Evolutionary conservation across 805 yeast species (phyloP).

Genomic region (Metschnikowia lachancei): DNA sequence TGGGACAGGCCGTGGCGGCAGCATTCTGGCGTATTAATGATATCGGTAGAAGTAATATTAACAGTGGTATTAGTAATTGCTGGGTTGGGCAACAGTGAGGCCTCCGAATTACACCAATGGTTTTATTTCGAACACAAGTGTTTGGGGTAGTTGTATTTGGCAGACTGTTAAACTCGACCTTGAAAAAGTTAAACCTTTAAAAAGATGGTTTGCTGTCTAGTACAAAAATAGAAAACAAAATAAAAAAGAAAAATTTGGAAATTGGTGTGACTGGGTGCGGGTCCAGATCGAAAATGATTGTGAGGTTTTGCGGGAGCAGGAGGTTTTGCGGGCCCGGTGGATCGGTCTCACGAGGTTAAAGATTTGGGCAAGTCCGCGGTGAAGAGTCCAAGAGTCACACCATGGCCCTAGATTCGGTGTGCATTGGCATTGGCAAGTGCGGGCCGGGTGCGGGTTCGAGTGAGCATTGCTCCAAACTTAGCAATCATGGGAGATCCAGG

Average conservation of each 20-base stretch:
- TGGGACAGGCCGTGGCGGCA: slow-evolving; percentile 4
- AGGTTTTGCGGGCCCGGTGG: neutral
- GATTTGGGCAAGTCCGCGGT: neutral
- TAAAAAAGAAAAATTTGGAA: neutral
- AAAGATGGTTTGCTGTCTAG: too few relatives aligned
- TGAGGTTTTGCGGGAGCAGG: too few relatives aligned
- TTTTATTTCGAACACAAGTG: too few relatives aligned
- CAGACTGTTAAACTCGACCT: too few relatives aligned
- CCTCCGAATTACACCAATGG: too few relatives aligned
- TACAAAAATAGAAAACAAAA: neutral
- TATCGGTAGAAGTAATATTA: neutral
- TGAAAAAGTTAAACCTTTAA: too few relatives aligned
- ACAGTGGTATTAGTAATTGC: too few relatives aligned
- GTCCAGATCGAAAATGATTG: neutral
- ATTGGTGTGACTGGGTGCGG: neutral
- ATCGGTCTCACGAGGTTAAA: neutral
- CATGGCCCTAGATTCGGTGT: too few relatives aligned
- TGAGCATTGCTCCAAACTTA: neutral
- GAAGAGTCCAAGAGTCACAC: too few relatives aligned
- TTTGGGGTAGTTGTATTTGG: too few relatives aligned
- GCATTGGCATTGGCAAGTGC: too few relatives aligned
- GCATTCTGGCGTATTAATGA: neutral
- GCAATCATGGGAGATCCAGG: neutral
- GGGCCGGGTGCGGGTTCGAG: neutral
- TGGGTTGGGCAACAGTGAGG: too few relatives aligned